Evolutionary conservation across 2,329 filamentous ascomycete genomes (phyloP).

Genomic region (Fusarium phyllophilum): DNA sequence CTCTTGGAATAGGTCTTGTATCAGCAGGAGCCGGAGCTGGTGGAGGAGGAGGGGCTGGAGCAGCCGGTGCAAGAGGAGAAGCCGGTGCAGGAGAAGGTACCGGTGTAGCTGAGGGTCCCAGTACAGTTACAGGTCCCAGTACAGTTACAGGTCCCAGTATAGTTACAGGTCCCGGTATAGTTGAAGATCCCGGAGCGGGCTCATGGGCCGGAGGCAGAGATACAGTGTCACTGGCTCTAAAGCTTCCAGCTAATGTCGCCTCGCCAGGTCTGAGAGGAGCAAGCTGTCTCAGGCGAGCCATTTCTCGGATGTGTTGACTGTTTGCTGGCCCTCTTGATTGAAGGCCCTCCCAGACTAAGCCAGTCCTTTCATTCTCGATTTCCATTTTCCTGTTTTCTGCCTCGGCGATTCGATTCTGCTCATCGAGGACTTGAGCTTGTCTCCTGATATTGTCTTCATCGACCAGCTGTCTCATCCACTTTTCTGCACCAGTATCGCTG

Average conservation of each 20-base stretch:
- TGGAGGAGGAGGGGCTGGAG: not conserved
- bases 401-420: not conserved
- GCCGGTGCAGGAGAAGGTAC: not conserved
- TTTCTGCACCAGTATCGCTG: constrained; percentile 7
- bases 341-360: not conserved
- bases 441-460: not conserved
- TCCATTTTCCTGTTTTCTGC: not conserved
- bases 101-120: not conserved
- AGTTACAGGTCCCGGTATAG: not conserved
- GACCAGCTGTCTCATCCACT: constrained; percentile 6
- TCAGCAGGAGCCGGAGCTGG: not conserved
- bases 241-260: not conserved
- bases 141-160: not conserved
- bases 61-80: not conserved
- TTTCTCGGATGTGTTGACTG: not conserved
- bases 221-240: not conserved
- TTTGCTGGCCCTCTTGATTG: not conserved
- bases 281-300: not conserved
- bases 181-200: not conserved
- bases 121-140: not conserved
- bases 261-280: not conserved
- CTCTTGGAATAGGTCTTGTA: not conserved
- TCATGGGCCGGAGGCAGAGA: not conserved
- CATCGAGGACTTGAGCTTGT: not conserved
- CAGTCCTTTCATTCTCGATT: not conserved